A percentile compares a stretch with the other conserved stretches of the same genome.
Conservation (phyloP, 805 yeast genomes). For the Teunomyces pallodes region DNA sequence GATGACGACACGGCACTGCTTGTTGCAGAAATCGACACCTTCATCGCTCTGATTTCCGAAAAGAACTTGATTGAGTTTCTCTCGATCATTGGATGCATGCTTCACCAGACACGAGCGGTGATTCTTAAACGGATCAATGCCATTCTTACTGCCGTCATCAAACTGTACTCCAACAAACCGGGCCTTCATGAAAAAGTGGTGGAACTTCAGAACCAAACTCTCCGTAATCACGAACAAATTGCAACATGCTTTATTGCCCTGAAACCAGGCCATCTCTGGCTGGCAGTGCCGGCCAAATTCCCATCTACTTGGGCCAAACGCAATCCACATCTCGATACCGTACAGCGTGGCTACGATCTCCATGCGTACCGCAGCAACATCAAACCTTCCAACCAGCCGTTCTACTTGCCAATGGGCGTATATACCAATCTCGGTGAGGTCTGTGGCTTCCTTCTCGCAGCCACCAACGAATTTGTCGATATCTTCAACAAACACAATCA, state of each 20-base stretch:
- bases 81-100: conserved; percentile 23
- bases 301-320: conserved; percentile 31
- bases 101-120: conserved; percentile 28
- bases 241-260: conserved; percentile 25
- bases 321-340: conserved; percentile 10
- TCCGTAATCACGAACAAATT: conserved; percentile 22
- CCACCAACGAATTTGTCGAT: conserved; percentile 32
- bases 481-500: conserved; percentile 14
- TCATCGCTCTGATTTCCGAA: conserved; percentile 8
- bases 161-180: conserved; percentile 16
- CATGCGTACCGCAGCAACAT: conserved; percentile 12
- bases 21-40: conserved; percentile 12
- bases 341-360: conserved; percentile 8
- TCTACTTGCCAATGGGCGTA: conserved; percentile 37
- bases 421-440: conserved; percentile 34
- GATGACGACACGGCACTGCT: conserved; percentile 27
- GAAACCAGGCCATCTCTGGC: conserved; percentile 23
- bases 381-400: conserved; percentile 23
- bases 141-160: conserved; percentile 21
- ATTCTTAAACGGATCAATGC: conserved; percentile 31
- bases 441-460: conserved; percentile 26
- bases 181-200: conserved; percentile 22
- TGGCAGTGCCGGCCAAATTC: conserved; percentile 26
- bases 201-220: conserved; percentile 26
- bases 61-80: conserved; percentile 15